These are phyloP conservation scores for Abeoforma whisleri DNA, from an alignment of 78 protist genomes.

Conservation along the genomic window DNA sequence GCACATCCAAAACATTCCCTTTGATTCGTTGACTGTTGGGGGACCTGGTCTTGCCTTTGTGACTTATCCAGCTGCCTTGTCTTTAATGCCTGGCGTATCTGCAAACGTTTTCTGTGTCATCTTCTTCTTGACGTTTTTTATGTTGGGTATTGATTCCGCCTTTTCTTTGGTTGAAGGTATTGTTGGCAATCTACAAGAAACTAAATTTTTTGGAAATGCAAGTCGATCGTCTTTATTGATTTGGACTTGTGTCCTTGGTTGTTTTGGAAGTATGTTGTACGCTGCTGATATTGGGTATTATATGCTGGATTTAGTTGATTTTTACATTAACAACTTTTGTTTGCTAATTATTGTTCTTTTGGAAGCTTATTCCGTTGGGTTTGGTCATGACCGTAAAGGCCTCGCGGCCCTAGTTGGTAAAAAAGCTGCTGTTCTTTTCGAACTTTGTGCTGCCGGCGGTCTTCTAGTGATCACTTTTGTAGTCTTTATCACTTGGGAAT, in stretches of 20 bases:
- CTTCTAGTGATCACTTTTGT: too few species aligned
- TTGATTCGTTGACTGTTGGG: not conserved
- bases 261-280: not conserved
- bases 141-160: conserved; percentile 17
- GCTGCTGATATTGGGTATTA: not conserved
- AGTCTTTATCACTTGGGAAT: not conserved
- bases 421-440: not conserved
- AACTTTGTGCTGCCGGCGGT: not conserved
- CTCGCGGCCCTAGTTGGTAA: not conserved
- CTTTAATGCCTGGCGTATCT: not conserved
- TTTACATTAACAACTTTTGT: not conserved
- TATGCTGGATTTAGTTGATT: not conserved
- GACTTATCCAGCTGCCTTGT: conserved; percentile 4
- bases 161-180: conserved; percentile 9
- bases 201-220: not conserved
- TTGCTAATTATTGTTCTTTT: not conserved
- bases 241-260: not conserved
- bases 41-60: conserved; percentile 17
- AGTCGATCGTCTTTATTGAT: not conserved
- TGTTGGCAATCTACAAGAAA: conserved; percentile 6
- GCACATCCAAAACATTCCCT: not conserved
- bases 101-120: conserved; percentile 3
- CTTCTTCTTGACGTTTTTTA: conserved; percentile 20
- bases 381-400: not conserved
- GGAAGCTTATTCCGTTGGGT: not conserved